These are phyloP conservation scores for Saccharomyces hybrid DNA, from an alignment of 1,139 yeast genomes.

Conservation along the genomic window DNA sequence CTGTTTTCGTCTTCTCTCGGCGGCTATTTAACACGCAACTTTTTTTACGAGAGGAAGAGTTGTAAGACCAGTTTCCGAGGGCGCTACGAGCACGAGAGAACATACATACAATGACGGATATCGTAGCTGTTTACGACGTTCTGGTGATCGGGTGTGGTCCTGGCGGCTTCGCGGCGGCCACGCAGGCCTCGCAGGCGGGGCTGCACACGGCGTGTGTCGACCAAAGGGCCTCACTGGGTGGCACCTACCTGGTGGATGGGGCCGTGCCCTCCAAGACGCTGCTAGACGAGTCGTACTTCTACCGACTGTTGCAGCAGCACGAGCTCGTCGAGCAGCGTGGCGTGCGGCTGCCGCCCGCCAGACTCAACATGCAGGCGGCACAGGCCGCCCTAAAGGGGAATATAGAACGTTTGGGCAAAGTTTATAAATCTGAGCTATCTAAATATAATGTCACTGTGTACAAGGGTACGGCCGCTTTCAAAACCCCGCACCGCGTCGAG, in stretches of 20 bases:
- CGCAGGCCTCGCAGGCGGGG: background rate
- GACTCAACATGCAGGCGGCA: background rate
- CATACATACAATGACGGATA: background rate
- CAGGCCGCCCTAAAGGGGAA: background rate
- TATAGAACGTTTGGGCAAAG: background rate
- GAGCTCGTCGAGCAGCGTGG: background rate
- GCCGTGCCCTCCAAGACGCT: background rate
- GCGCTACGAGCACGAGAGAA: no score
- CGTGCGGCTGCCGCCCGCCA: background rate
- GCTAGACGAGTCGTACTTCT: background rate
- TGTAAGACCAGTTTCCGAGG: no score
- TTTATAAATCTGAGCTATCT: background rate
- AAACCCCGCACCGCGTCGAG: background rate
- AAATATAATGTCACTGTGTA: background rate
- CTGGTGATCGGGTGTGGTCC: background rate
- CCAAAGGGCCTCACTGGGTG: background rate
- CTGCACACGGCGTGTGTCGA: background rate
- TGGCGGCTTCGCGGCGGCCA: background rate
- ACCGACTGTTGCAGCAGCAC: background rate
- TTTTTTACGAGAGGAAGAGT: background rate
- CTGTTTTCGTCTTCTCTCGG: background rate
- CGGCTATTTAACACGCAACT: background rate
- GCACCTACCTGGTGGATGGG: background rate
- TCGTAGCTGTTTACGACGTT: background rate
- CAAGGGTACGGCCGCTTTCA: background rate